Percentiles rank a stretch among this genome's conserved stretches.
phyloP scores from a whole-genome alignment of 495 filamentous ascomycete species.

The Coniosporium apollinis region DNA sequence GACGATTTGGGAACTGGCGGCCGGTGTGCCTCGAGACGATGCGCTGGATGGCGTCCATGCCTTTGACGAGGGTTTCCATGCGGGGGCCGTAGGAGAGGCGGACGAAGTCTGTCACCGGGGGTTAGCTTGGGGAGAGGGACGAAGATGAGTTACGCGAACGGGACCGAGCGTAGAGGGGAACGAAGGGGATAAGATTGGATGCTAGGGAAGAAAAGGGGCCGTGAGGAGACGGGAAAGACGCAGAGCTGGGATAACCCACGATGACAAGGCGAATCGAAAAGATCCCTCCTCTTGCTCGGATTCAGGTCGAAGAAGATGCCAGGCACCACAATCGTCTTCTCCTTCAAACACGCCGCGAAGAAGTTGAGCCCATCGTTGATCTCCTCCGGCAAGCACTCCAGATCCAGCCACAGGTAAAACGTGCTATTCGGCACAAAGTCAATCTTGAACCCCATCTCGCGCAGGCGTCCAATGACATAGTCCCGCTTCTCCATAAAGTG shows the following conservation, averaged over 20 bases:
- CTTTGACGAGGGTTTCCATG: constrained; percentile 72
- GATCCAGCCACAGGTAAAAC: constrained; percentile 78
- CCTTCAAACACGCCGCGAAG: constrained; percentile 79
- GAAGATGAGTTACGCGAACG: neutral
- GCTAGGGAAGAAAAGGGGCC: no score
- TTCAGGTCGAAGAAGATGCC: constrained; percentile 91
- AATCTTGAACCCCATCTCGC: constrained; percentile 63
- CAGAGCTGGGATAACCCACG: no score
- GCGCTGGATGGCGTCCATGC: constrained; percentile 77
- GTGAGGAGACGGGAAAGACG: constrained; percentile 17
- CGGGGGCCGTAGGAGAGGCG: constrained; percentile 79
- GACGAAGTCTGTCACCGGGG: constrained; percentile 56
- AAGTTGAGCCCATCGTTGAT: constrained; percentile 91
- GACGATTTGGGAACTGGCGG: no score
- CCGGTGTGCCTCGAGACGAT: constrained; percentile 54
- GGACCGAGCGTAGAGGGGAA: no score
- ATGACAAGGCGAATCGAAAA: constrained; percentile 92
- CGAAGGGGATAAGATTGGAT: no score
- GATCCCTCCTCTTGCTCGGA: constrained; percentile 69
- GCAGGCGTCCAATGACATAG: constrained; percentile 62
- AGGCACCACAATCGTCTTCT: constrained; percentile 90
- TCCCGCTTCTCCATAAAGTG: constrained; percentile 88
- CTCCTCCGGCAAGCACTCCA: constrained; percentile 46
- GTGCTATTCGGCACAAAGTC: constrained; percentile 68
- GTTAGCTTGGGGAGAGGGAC: neutral